Evolutionary conservation across 2,329 filamentous ascomycete species (phyloP), one percentile per base, ranked within the genome.

Genomic region (Fusarium devonianum): DNA sequence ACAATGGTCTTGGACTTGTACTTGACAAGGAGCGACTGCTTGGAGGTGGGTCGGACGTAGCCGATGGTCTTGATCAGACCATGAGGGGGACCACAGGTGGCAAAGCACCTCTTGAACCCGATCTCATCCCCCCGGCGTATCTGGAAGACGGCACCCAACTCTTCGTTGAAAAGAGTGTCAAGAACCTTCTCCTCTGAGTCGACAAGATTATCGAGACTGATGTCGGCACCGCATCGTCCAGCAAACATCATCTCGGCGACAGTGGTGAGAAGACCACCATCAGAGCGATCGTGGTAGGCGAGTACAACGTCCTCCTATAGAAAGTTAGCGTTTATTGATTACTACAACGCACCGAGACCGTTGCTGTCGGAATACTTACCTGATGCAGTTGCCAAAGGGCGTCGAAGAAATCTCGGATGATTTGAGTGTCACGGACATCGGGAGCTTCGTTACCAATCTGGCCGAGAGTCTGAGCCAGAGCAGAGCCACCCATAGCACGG

Each of bases 231-330:
- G 66, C 90, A 95, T 46, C 92, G 88, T 19, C 94, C 94, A 22
- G 94, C 93, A 70, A 97, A 97, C 85, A 96, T 95, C 94, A 97
- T 97, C 74, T 99, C 94, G 3, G 87, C 90, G 23, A 97, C 75
- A 5, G 93, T 92, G 1, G 93, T 94, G 68, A 97, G 84, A 8
- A 97, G 78, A 66, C 94, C 94, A 71, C 93, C 94, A 70, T 97
- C 93, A 0, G 92, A 97, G 35, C 89, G 83, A 72, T 97, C 94
- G 70, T 97, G 94, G 70, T 97, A 97, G 4, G 93, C 93, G 16
- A 97, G 83, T 9, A 97, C 92, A 28, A 81, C 73, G 32, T 75
- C 74, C 73, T 78, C 72, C 80, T 75, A 9, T 16, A 2, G 7
- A 36, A 23, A 7, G 13, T 40, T 28, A 44, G 28, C 23, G 25